phyloP scores from a whole-genome alignment of 257 asterid species.

The Jaltomata sinuosa region DNA sequence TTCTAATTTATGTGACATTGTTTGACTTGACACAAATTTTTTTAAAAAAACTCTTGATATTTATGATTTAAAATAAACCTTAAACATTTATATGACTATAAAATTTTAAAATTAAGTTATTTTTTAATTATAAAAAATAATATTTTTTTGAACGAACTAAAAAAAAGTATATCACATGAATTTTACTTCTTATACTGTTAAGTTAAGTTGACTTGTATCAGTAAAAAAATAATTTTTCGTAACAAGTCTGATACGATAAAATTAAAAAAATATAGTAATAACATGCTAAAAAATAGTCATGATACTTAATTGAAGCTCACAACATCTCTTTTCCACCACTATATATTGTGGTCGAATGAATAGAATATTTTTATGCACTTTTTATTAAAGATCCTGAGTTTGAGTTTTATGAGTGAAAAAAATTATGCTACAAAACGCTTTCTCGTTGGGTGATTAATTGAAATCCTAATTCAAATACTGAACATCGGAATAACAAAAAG shows the following conservation, averaged over 20 bases:
- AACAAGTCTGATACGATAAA: not conserved
- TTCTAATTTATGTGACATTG: no score
- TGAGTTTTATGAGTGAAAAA: not conserved
- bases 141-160: no score
- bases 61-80: no score
- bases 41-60: no score
- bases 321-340: not conserved
- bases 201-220: not conserved
- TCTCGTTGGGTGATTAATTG: not conserved
- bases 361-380: not conserved
- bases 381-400: not conserved
- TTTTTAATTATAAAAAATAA: no score
- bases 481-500: not conserved
- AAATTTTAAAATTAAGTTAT: no score
- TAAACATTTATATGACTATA: no score
- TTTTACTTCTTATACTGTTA: no score
- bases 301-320: not conserved
- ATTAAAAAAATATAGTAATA: not conserved
- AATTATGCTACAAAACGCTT: no score
- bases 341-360: not conserved
- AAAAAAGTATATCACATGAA: no score
- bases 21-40: no score
- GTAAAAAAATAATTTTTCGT: not conserved
- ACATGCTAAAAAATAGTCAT: not conserved
- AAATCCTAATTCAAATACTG: not conserved